Conservation (phyloP, 1,284 basidiomycete species). For the Trametes versicolor region DNA sequence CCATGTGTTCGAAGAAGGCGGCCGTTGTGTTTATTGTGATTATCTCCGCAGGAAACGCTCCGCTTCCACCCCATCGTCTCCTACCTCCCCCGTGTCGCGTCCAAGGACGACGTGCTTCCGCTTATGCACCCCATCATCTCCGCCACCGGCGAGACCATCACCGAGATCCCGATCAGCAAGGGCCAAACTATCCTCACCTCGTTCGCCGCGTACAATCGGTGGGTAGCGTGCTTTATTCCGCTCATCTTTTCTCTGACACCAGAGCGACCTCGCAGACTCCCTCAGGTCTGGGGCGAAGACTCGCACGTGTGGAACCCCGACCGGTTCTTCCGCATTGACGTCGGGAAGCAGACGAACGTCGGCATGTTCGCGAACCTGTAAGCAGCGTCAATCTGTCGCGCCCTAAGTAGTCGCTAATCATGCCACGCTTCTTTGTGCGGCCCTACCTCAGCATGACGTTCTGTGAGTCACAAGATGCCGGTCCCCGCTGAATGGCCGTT, state of each 20-base stretch:
- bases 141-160: conserved; percentile 43
- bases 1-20: neutral
- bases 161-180: conserved; percentile 47
- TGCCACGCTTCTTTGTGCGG: too few relatives aligned
- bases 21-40: neutral
- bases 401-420: neutral
- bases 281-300: conserved; percentile 58
- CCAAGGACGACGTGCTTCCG: conserved; percentile 51
- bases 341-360: conserved; percentile 50
- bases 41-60: conserved; percentile 47
- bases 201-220: conserved; percentile 47
- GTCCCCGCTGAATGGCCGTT: too few relatives aligned
- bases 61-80: conserved; percentile 49
- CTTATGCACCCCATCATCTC: conserved; percentile 49
- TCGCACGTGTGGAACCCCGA: conserved; percentile 61
- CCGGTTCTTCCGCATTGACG: conserved; percentile 50
- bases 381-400: conserved; percentile 28
- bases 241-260: too few relatives aligned
- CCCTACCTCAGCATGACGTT: conserved; percentile 23
- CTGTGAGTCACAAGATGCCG: too few relatives aligned
- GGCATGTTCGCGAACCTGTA: conserved; percentile 64
- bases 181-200: conserved; percentile 49
- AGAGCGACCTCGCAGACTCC: conserved; percentile 32
- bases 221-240: conserved; percentile 2
- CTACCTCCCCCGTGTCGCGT: conserved; percentile 43